Conservation (phyloP, 257 asterid species). For the Catharanthus roseus region DNA sequence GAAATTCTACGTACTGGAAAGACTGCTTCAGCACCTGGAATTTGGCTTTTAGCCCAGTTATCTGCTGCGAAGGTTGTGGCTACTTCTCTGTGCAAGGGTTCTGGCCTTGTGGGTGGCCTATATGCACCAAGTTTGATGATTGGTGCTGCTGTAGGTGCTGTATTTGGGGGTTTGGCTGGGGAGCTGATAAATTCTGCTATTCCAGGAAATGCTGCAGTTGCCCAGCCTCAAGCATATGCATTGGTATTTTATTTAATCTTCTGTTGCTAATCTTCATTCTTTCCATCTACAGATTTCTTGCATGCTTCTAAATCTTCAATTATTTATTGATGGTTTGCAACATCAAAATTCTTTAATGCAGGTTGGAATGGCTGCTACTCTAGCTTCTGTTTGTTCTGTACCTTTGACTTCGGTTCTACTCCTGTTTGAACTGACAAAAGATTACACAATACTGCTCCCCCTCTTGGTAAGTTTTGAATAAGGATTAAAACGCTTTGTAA, state of each 20-base stretch:
- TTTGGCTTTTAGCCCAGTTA: slow-evolving; percentile 87
- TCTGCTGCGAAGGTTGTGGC: slow-evolving; percentile 93
- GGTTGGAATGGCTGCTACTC: slow-evolving; percentile 99
- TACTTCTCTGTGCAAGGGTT: slow-evolving; percentile 88
- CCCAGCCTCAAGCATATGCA: slow-evolving; percentile 98
- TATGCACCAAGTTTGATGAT: slow-evolving; percentile 99
- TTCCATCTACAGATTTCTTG: slow-evolving; percentile 7
- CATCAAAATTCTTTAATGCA: slow-evolving; percentile 29
- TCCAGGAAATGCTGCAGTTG: slow-evolving; percentile 94
- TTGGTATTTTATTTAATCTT: slow-evolving; percentile 43
- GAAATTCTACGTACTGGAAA: slow-evolving; percentile 96
- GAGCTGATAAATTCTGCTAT: slow-evolving; percentile 85
- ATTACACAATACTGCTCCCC: slow-evolving; percentile 95
- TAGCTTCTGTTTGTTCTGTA: slow-evolving; percentile 93
- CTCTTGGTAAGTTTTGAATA: slow-evolving; percentile 59
- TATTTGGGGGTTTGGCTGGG: slow-evolving; percentile 92
- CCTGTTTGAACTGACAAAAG: slow-evolving; percentile 91
- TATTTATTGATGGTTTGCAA: neutral
- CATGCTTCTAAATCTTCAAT: slow-evolving; percentile 11
- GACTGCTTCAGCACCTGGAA: slow-evolving; percentile 98
- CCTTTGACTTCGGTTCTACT: slow-evolving; percentile 94
- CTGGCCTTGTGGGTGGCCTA: slow-evolving; percentile 94
- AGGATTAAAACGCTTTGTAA: neutral
- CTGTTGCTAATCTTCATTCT: slow-evolving; percentile 10
- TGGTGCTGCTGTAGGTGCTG: slow-evolving; percentile 99